A percentile compares a stretch with the other conserved stretches of the same genome.
Conservation (phyloP, 164 flowering plant species). For the Vitis amurensis region DNA sequence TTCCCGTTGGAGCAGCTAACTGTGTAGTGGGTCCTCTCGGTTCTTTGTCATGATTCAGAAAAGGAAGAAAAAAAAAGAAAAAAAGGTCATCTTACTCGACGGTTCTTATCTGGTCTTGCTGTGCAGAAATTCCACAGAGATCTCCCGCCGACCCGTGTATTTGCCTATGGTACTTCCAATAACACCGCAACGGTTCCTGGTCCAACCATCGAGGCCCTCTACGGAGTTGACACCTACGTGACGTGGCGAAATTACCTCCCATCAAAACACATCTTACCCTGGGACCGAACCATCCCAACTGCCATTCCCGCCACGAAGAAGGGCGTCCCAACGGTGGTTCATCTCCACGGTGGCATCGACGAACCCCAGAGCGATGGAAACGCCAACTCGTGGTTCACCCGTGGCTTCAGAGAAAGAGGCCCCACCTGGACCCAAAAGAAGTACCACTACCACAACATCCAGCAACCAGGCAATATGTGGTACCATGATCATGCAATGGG, state of each 20-base stretch:
- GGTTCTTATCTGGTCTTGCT: background rate
- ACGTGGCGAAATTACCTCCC: conserved; percentile 55
- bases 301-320: conserved; percentile 23
- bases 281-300: conserved; percentile 53
- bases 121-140: conserved; percentile 79
- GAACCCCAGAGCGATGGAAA: conserved; percentile 47
- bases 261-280: conserved; percentile 45
- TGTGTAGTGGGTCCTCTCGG: background rate
- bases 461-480: conserved; percentile 51
- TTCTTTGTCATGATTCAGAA: background rate
- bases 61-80: too few relatives aligned
- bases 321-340: conserved; percentile 55
- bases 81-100: background rate
- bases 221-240: conserved; percentile 34
- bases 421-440: conserved; percentile 35
- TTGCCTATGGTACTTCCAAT: conserved; percentile 40
- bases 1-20: too few relatives aligned
- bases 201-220: conserved; percentile 48
- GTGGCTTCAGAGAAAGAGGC: conserved; percentile 31
- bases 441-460: conserved; percentile 34
- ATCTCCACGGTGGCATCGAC: conserved; percentile 46
- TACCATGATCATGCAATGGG: conserved; percentile 60
- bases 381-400: conserved; percentile 48
- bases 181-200: conserved; percentile 45
- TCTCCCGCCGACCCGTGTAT: conserved; percentile 42